These are phyloP conservation scores for Pezicula neosporulosa DNA, from an alignment of 2,329 filamentous ascomycete genomes.

Conservation along the genomic window DNA sequence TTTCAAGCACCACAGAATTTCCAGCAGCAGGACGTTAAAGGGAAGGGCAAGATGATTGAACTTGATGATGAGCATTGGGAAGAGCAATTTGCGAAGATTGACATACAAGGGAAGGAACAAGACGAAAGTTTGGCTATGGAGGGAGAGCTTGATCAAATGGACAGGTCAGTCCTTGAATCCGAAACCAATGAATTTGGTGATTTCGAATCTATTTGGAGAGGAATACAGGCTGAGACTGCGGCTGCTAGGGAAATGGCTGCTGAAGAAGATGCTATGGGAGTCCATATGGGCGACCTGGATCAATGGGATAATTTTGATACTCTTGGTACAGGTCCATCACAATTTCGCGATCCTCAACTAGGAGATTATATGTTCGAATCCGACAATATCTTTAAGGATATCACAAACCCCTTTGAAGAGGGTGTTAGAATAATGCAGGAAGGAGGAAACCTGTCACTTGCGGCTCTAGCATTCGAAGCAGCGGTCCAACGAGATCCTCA, in stretches of 20 bases:
- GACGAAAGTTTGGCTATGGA: constrained; percentile 33
- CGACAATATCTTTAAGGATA: constrained; percentile 82
- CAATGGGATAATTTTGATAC: constrained; percentile 77
- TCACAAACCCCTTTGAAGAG: constrained; percentile 85
- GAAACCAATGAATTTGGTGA: constrained; percentile 77
- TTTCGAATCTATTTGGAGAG: constrained; percentile 87
- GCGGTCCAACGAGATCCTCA: constrained; percentile 85
- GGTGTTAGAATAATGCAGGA: constrained; percentile 90
- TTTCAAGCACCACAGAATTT: constrained; percentile 38
- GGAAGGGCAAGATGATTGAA: constrained; percentile 92
- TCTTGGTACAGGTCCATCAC: constrained; percentile 58
- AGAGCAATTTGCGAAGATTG: constrained; percentile 89
- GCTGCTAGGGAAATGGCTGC: constrained; percentile 66
- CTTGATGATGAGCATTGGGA: constrained; percentile 95
- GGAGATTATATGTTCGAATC: constrained; percentile 94
- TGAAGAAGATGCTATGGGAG: constrained; percentile 56
- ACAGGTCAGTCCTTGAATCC: constrained; percentile 72
- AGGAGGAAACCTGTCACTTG: constrained; percentile 89
- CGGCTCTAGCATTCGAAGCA: constrained; percentile 91
- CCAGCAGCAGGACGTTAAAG: constrained; percentile 52
- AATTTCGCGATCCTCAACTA: constrained; percentile 70
- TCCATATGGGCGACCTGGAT: constrained; percentile 70
- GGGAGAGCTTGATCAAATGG: constrained; percentile 80
- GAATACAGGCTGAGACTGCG: constrained; percentile 74
- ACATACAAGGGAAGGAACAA: constrained; percentile 53